phyloP scores from a whole-genome alignment of 192 early-diverging fungal species.

The Pilobolus umbonatus region DNA sequence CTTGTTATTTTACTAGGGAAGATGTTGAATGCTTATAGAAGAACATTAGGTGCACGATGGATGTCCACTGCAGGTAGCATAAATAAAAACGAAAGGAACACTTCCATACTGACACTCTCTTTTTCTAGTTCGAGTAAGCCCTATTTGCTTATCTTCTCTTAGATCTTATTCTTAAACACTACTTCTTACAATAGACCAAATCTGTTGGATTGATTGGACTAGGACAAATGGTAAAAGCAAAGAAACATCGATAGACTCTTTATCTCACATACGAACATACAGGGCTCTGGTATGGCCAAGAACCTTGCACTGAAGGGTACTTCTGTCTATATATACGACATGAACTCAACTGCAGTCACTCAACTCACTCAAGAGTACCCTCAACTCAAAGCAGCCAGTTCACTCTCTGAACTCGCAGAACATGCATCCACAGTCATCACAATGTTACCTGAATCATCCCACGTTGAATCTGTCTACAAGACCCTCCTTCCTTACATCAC shows the following conservation, averaged over 20 bases:
- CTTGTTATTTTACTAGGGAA: too few relatives aligned
- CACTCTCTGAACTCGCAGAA: constrained; percentile 68
- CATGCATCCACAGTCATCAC: constrained; percentile 76
- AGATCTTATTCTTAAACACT: not conserved
- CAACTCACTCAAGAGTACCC: constrained; percentile 48
- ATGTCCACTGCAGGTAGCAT: not conserved
- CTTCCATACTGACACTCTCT: too few relatives aligned
- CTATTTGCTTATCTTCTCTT: too few relatives aligned
- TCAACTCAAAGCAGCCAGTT: constrained; percentile 50
- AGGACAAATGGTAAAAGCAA: constrained; percentile 69
- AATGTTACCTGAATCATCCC: constrained; percentile 82
- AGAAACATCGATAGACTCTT: not conserved
- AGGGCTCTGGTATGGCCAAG: constrained; percentile 88
- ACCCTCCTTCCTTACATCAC: constrained; percentile 20
- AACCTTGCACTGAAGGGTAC: constrained; percentile 66
- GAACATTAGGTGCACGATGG: not conserved
- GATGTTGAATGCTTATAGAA: too few relatives aligned
- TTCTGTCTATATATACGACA: constrained; percentile 70
- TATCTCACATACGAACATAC: not conserved
- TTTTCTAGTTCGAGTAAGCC: too few relatives aligned
- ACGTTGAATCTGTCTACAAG: constrained; percentile 78
- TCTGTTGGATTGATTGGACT: constrained; percentile 87
- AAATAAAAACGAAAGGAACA: not conserved
- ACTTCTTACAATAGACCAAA: not conserved
- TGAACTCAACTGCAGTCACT: constrained; percentile 47